Evolutionary conservation across 2,329 filamentous ascomycete genomes (phyloP), one percentile per base, ranked within the genome.

Genomic region (Cladosporium sp.): DNA sequence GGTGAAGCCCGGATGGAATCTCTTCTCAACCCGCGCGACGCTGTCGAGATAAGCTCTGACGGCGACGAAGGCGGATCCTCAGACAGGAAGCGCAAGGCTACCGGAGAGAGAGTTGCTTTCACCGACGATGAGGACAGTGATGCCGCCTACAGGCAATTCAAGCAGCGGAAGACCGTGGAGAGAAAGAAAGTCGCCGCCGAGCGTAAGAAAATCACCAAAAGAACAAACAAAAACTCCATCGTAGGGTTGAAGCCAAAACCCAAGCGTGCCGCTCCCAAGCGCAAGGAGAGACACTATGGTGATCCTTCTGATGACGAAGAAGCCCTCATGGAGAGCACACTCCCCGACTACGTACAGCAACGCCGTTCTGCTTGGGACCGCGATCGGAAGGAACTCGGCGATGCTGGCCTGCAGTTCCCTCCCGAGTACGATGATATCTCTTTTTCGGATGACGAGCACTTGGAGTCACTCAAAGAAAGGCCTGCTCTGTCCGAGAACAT

Each of bases 401-500:
- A 86, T 50, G 80, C 80, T 5, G 89, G 86, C 0, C 72, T 96
- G 38, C 84, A 80, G 55, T 68, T 95, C 2, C 89, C 93, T 0
- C 93, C 93, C 0, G 79, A 81, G 43, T 95, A 86, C 63, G 79
- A 84, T 1, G 83, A 84, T 42, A 75, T 96, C 13, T 77, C 86
- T 8, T 91, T 96, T 57, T 87, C 85, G 0, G 87, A 90, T 44
- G 78, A 85, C 54, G 82, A 86, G 45, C 70, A 72, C 4, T 66
- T 85, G 27, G 80, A 80, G 54, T 73, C 82, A 9, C 65, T 89
- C 11, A 72, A 78, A 48, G 84, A 91, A 65, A 84, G 84, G 47
- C 92, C 92, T 0, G 71, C 79, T 1, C 87, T 97, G 47, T 69
- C 71, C 66, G 78, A 60, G 2, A 71, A 86, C 47, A 83, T 80